Evolutionary conservation across 2,329 filamentous ascomycete genomes (phyloP).

Genomic region (Phyllachora maydis): DNA sequence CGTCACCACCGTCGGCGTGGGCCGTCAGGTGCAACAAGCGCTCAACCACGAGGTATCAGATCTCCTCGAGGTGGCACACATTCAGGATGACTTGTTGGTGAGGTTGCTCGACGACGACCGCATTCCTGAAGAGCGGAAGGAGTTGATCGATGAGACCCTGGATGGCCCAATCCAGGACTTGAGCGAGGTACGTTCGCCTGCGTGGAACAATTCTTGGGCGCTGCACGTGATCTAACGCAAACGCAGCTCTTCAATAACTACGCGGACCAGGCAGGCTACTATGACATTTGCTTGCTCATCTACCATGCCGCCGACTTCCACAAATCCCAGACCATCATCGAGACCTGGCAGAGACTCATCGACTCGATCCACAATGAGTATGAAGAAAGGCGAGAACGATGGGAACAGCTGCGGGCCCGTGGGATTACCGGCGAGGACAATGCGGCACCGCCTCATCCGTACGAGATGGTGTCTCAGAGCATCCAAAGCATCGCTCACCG

Average conservation of each 20-base stretch:
- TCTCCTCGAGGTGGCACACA: conserved; percentile 77
- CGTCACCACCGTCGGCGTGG: conserved; percentile 56
- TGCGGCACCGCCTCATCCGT: conserved; percentile 39
- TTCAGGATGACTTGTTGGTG: conserved; percentile 80
- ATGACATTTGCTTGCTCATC: conserved; percentile 81
- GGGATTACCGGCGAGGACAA: too few species aligned
- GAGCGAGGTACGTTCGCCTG: conserved; percentile 40
- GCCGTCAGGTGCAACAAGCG: conserved; percentile 64
- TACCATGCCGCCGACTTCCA: conserved; percentile 85
- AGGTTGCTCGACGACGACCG: conserved; percentile 54
- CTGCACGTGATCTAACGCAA: too few species aligned
- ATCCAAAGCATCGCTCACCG: conserved; percentile 45
- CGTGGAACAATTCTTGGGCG: too few species aligned
- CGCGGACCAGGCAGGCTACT: conserved; percentile 72
- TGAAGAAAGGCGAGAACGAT: conserved; percentile 17
- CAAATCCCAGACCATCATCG: conserved; percentile 62
- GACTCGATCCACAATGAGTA: conserved; percentile 44
- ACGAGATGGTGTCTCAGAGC: conserved; percentile 46
- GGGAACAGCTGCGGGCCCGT: conserved; percentile 11
- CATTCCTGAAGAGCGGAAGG: conserved; percentile 39
- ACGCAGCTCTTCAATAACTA: conserved; percentile 75
- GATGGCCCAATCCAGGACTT: conserved; percentile 63
- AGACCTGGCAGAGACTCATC: conserved; percentile 72
- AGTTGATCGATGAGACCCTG: conserved; percentile 43
- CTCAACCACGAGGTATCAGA: conserved; percentile 71